Evolutionary conservation across 148 eudicot genomes (phyloP).

Genomic region (Oxyria digyna): DNA sequence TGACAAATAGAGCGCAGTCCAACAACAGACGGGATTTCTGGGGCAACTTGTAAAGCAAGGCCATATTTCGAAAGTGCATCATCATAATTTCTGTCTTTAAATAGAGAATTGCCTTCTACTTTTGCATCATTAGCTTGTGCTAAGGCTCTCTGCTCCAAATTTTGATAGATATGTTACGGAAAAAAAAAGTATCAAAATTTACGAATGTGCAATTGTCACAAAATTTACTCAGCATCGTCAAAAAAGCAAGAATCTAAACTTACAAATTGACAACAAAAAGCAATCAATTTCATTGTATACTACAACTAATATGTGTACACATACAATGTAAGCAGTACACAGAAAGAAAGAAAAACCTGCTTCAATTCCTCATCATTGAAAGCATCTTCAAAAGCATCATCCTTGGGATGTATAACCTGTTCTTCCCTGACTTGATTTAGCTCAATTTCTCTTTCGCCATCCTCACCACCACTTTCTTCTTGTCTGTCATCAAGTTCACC

Average conservation of each 20-base stretch:
- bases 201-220: too few relatives aligned
- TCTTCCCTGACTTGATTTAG: constrained; percentile 7
- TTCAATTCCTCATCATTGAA: constrained; percentile 28
- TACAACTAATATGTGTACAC: too few relatives aligned
- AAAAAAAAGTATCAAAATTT: background rate
- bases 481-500: constrained; percentile 11
- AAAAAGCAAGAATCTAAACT: too few relatives aligned
- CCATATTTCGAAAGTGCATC: constrained; percentile 71
- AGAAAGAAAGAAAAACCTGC: constrained; percentile 27
- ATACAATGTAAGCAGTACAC: background rate
- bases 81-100: constrained; percentile 57
- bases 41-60: constrained; percentile 53
- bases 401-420: constrained; percentile 12
- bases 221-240: too few relatives aligned
- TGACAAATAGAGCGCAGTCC: constrained; percentile 87
- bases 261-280: background rate
- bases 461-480: constrained; percentile 19
- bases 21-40: constrained; percentile 43
- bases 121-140: constrained; percentile 77
- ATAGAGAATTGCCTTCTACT: constrained; percentile 62
- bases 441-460: constrained; percentile 4
- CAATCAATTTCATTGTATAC: too few relatives aligned
- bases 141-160: constrained; percentile 38
- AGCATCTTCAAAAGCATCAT: constrained; percentile 24
- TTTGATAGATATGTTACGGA: background rate